These are phyloP conservation scores for Chlorella sp. DNA, from an alignment of 139 green algal genomes.

Conservation along the genomic window DNA sequence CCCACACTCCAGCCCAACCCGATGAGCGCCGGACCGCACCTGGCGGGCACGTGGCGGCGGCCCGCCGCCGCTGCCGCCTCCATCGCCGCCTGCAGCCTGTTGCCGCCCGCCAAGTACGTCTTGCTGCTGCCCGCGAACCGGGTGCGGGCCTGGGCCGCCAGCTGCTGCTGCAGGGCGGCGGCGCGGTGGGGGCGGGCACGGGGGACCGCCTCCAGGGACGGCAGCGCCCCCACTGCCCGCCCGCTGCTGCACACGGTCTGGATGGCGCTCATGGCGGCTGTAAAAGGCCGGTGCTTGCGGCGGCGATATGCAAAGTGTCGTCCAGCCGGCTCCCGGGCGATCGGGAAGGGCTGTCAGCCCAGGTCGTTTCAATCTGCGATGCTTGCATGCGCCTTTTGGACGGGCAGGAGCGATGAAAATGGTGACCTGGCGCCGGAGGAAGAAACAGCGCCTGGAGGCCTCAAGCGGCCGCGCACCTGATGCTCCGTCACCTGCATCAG, in stretches of 20 bases:
- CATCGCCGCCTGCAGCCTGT: constrained; percentile 13
- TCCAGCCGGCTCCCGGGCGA: no score
- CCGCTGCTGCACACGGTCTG: constrained; percentile 6
- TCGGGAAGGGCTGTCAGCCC: no score
- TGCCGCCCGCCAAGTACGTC: constrained; percentile 5
- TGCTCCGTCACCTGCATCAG: no score
- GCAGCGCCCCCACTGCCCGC: neutral
- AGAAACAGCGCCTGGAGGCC: no score
- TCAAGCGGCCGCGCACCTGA: no score
- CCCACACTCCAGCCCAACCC: neutral
- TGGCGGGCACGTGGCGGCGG: neutral
- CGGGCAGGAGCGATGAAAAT: no score
- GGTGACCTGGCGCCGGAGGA: no score
- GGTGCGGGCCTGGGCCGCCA: neutral
- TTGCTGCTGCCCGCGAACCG: constrained; percentile 23
- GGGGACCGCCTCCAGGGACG: neutral
- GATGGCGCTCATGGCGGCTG: neutral
- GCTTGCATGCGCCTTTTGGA: no score
- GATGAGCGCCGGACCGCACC: neutral
- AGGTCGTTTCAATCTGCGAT: no score
- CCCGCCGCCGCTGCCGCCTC: neutral
- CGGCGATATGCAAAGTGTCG: no score
- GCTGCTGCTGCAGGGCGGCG: constrained; percentile 18
- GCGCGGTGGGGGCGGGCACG: neutral
- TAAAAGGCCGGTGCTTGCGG: no score